These are phyloP conservation scores for Saksenaea oblongispora DNA, from an alignment of 371 early-diverging fungal genomes.

Conservation along the genomic window DNA sequence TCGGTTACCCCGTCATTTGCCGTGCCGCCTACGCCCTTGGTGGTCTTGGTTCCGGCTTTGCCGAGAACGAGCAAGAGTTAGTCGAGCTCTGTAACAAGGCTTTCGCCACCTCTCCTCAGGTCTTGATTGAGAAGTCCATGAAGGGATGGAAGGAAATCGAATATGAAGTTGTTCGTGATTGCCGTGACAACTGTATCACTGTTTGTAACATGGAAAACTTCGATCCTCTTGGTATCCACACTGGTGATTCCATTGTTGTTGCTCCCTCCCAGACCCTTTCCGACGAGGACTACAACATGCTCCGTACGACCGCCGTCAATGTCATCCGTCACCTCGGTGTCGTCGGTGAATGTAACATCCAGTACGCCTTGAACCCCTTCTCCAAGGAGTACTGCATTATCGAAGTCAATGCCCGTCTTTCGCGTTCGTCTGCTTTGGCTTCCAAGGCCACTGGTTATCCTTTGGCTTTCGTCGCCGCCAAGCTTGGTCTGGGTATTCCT, in stretches of 20 bases:
- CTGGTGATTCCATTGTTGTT: constrained; percentile 97
- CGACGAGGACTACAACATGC: constrained; percentile 96
- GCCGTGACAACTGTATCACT: constrained; percentile 91
- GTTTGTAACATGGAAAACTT: constrained; percentile 99
- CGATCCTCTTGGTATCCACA: constrained; percentile 96
- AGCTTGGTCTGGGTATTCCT: constrained; percentile 90
- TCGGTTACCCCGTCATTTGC: constrained; percentile 93
- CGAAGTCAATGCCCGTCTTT: constrained; percentile 96
- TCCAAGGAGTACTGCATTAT: constrained; percentile 93
- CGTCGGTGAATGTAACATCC: constrained; percentile 97
- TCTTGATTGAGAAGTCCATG: constrained; percentile 93
- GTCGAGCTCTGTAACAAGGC: constrained; percentile 79
- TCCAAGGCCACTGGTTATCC: constrained; percentile 98
- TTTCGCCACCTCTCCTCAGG: constrained; percentile 87
- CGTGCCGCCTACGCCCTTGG: constrained; percentile 94
- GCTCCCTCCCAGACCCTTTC: constrained; percentile 94
- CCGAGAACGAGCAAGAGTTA: constrained; percentile 79
- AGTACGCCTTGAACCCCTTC: constrained; percentile 94
- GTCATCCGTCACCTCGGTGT: constrained; percentile 89
- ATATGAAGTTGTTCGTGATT: constrained; percentile 95
- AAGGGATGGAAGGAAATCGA: constrained; percentile 99
- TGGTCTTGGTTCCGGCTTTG: constrained; percentile 95
- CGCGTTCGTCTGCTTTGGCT: constrained; percentile 89
- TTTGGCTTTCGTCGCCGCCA: constrained; percentile 96
- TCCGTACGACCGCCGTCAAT: constrained; percentile 86